phyloP scores from a whole-genome alignment of 441 rosid genomes.

The Mallotus repandus region DNA sequence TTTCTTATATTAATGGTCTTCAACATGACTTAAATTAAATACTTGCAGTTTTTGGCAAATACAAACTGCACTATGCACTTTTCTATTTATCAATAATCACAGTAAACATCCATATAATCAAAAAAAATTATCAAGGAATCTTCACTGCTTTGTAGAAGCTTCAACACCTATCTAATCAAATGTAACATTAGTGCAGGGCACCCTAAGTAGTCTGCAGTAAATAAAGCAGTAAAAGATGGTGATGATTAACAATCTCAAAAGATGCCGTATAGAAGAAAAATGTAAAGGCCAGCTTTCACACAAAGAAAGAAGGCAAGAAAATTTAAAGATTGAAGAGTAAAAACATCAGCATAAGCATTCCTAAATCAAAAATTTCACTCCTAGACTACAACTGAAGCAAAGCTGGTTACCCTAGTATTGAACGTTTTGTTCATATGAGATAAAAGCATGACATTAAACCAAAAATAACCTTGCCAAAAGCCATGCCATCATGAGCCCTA shows the following conservation, averaged over 20 bases:
- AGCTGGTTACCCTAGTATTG: not conserved
- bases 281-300: not conserved
- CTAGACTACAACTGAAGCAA: not conserved
- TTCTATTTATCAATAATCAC: not conserved
- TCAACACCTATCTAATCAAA: not conserved
- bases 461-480: not conserved
- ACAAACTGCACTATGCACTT: not conserved
- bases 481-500: not conserved
- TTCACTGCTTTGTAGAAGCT: not conserved
- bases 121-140: not conserved
- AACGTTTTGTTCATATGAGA: not conserved
- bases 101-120: not conserved
- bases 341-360: not conserved
- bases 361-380: not conserved
- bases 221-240: not conserved
- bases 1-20: not conserved
- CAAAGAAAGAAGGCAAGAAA: not conserved
- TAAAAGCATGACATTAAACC: not conserved
- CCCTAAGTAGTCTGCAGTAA: not conserved
- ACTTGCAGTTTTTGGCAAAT: not conserved
- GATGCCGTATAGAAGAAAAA: not conserved
- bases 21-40: not conserved
- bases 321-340: not conserved
- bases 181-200: not conserved
- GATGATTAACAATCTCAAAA: not conserved